phyloP scores from a whole-genome alignment of 768 basidiomycete genomes.

The Erythrobasidium yunnanense region DNA sequence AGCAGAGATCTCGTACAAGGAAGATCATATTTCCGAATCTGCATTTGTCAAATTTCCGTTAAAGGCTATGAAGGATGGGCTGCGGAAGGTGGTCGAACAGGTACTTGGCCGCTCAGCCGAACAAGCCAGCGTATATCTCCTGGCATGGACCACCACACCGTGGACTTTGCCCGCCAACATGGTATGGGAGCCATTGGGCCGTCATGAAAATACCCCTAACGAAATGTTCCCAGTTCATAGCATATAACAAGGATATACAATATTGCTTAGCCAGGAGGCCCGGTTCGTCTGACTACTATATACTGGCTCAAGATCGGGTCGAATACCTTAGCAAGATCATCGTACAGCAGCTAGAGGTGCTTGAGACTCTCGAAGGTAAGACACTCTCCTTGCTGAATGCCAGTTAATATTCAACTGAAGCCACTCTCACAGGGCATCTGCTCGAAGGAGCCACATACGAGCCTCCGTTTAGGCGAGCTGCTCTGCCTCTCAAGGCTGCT shows the following conservation, averaged over 20 bases:
- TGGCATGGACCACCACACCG: slow-evolving; percentile 95
- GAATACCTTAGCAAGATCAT: slow-evolving; percentile 39
- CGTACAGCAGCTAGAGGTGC: slow-evolving; percentile 2
- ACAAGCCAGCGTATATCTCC: no score
- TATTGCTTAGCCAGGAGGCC: slow-evolving; percentile 51
- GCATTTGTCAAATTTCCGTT: slow-evolving; percentile 73
- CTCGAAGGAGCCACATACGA: slow-evolving; percentile 37
- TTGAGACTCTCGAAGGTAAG: not conserved
- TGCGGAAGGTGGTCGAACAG: no score
- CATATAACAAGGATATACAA: slow-evolving; percentile 60
- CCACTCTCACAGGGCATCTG: slow-evolving; percentile 57
- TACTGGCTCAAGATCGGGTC: slow-evolving; percentile 44
- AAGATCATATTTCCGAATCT: slow-evolving; percentile 75
- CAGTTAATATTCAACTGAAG: slow-evolving; percentile 53
- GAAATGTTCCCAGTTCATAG: slow-evolving; percentile 58
- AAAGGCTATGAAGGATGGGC: no score
- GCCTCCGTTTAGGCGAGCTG: slow-evolving; percentile 31
- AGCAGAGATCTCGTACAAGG: slow-evolving; percentile 81
- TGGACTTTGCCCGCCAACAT: slow-evolving; percentile 96
- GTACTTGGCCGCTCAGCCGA: no score
- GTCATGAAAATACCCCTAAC: not conserved
- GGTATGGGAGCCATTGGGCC: slow-evolving; percentile 47
- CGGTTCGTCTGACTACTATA: slow-evolving; percentile 36
- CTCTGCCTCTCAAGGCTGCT: slow-evolving; percentile 51
- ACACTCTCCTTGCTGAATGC: slow-evolving; percentile 30